A percentile compares a stretch with the other conserved stretches of the same genome.
phyloP scores from a whole-genome alignment of 163 green algal species.

The Scenedesmus sp. region DNA sequence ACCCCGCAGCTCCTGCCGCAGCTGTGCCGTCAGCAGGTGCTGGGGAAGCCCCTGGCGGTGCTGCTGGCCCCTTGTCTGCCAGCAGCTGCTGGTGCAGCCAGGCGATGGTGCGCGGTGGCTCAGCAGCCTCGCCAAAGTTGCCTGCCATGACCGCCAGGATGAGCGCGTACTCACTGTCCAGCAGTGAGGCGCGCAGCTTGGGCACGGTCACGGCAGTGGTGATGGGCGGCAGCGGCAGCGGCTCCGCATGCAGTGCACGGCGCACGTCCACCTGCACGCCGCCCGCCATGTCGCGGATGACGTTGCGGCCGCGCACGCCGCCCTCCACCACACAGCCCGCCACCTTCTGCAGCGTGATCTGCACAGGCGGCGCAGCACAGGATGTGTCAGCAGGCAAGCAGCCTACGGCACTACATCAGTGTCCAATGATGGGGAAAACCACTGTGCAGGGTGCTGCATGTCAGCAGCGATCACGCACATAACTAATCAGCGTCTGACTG shows the following conservation, averaged over 20 bases:
- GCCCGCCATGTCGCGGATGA: constrained; percentile 80
- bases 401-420: background rate
- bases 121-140: constrained; percentile 78
- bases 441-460: too few species aligned
- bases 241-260: background rate
- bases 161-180: constrained; percentile 80
- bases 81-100: constrained; percentile 64
- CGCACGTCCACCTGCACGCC: constrained; percentile 55
- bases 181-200: constrained; percentile 70
- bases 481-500: too few species aligned
- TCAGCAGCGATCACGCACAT: too few species aligned
- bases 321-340: constrained; percentile 44
- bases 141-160: constrained; percentile 73
- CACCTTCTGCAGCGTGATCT: constrained; percentile 59
- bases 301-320: constrained; percentile 66
- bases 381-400: background rate
- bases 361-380: background rate
- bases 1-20: background rate
- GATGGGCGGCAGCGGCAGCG: constrained; percentile 57
- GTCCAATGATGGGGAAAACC: too few species aligned
- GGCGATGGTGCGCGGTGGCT: constrained; percentile 55
- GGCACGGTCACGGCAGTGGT: constrained; percentile 76
- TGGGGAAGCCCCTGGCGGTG: background rate
- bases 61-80: background rate
- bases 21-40: background rate